These are phyloP conservation scores for Mucor irregularis DNA, from an alignment of 371 early-diverging fungal genomes.

Conservation along the genomic window DNA sequence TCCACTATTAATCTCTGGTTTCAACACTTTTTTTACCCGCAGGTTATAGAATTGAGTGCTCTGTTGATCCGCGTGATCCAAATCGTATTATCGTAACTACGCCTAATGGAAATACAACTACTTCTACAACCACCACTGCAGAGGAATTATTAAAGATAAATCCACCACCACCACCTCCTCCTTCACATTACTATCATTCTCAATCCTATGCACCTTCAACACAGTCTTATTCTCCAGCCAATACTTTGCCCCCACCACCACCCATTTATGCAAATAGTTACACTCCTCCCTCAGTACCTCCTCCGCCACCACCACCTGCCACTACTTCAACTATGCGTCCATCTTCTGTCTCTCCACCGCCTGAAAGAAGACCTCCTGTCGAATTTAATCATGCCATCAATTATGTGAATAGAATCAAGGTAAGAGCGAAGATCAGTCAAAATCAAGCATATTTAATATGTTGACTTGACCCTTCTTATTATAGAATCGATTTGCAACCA, in stretches of 20 bases:
- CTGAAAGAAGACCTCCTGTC: constrained; percentile 52
- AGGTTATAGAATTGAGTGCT: constrained; percentile 93
- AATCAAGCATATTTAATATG: neutral
- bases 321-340: neutral
- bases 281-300: too few species aligned
- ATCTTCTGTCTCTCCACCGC: neutral
- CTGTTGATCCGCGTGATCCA: constrained; percentile 72
- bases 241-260: neutral
- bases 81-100: constrained; percentile 84
- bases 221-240: neutral
- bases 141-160: constrained; percentile 4
- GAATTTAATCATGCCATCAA: constrained; percentile 97
- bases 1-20: constrained; percentile 92
- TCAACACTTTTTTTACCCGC: constrained; percentile 99
- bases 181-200: neutral
- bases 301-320: neutral
- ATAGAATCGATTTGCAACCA: constrained; percentile 78
- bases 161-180: neutral
- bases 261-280: too few species aligned
- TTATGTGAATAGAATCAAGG: constrained; percentile 96
- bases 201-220: neutral
- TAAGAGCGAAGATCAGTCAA: too few species aligned
- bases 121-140: constrained; percentile 2
- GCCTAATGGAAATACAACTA: constrained; percentile 60
- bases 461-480: neutral